phyloP scores from a whole-genome alignment of 768 basidiomycete genomes.

The Mycena vulgaris region DNA sequence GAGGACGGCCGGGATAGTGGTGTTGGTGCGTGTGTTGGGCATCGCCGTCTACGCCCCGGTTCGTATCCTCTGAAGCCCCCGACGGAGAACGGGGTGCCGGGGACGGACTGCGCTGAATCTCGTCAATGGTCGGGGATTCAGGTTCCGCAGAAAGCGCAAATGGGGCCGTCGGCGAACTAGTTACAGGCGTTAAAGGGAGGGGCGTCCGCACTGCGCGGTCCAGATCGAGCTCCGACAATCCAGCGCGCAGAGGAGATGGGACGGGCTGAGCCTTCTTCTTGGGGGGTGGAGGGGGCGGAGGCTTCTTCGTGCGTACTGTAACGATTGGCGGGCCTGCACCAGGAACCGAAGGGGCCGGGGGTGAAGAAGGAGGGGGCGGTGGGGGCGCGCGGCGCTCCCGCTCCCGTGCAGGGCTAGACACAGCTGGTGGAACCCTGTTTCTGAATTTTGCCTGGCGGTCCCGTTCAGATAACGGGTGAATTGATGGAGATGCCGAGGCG shows the following conservation, averaged over 20 bases:
- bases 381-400: constrained; percentile 36
- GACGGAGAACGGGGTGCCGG: constrained; percentile 14
- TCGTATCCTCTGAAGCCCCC: constrained; percentile 1
- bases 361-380: constrained; percentile 37
- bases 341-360: not conserved
- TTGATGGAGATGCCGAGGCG: constrained; percentile 23
- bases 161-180: constrained; percentile 30
- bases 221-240: constrained; percentile 41
- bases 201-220: constrained; percentile 55
- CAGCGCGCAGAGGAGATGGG: constrained; percentile 49
- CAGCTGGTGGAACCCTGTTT: not conserved
- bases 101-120: not conserved
- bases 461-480: constrained; percentile 29
- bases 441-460: constrained; percentile 22
- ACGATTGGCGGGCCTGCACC: constrained; percentile 46
- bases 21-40: constrained; percentile 57
- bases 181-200: constrained; percentile 55
- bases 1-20: constrained; percentile 71
- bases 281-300: constrained; percentile 41
- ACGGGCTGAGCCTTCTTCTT: constrained; percentile 41
- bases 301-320: constrained; percentile 50
- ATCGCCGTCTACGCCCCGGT: constrained; percentile 31
- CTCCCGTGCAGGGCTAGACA: constrained; percentile 16
- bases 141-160: constrained; percentile 7
- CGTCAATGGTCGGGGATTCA: not conserved